Evolutionary conservation across 2,329 filamentous ascomycete species (phyloP), one percentile per base, ranked within the genome.

Genomic region (Nigrospora sphaerica): DNA sequence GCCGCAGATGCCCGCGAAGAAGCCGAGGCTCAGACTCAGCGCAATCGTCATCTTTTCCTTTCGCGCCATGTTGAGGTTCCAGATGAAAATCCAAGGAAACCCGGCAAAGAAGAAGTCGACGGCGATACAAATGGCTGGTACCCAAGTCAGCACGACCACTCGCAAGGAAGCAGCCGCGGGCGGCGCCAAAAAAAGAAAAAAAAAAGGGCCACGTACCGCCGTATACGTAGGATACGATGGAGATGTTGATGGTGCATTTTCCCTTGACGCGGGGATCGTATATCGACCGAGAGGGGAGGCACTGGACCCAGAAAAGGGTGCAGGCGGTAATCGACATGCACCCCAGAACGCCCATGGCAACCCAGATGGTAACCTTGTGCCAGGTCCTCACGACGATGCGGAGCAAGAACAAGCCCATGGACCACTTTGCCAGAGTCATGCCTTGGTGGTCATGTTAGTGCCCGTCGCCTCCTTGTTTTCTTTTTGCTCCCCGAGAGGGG

Each of bases 21-120:
- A 13, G 3, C 46, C 46, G 9, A 50, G 35, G 28, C 46, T 46
- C 39, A 50, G 42, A 38, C 43, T 51, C 12, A 23, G 36, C 6
- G 48, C 45, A n/a, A 53, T 43, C 2, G 44, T 44, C 16, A 45
- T 13, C 34, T 49, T 51, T 12, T 51, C 47, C 12, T 45, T 19
- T 1, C 4, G 31, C 7, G 44, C 35, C 11, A 46, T 47, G 6
- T 46, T 36, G 9, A 53, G 46, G 3, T 46, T 43, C 49, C 46
- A 51, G 10, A 53, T 51, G 32, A 49, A 49, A 14, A 49, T 4
- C 51, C 49, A 51, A 11, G 49, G 46, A 10, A 53, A 32, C 12
- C 47, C 13, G 37, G 49, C 51, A 16, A 49, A 49, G 32, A 46
- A 41, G 35, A 53, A 39, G 28, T 53, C 51, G 10, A 47, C 45